Base-by-base conservation (phyloP, 2,329 filamentous ascomycete species). In the Hypomyces perniciosus region DNA sequence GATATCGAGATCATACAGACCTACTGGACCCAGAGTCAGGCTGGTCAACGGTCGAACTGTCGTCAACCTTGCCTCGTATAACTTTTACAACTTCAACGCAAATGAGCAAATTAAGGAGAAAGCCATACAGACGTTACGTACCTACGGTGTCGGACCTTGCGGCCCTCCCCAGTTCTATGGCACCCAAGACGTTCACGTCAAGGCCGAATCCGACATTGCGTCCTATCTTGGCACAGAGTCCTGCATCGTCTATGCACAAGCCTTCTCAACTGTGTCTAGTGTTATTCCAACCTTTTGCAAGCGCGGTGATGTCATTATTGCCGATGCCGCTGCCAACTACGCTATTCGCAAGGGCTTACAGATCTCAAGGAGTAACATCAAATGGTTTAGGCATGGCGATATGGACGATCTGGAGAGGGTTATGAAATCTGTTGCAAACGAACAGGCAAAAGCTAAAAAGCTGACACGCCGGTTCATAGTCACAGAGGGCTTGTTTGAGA, bases 231-330 rank as follows among this genome's bases (percentile, higher is more conserved):
- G 93, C 27, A 89, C 88, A 1, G 84, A 91, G 49, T 85, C 86
- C 31, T 95, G 90, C 65, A 97, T 99, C 59, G 84, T 99, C 53
- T 99, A 99, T 65, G 88, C 93, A 1, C 93, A 99, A 66, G 86
- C 91, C 4, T 97, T 99, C 67, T 95, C 89, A 28, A 96, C 93
- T 38, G 95, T 97, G 54, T 91, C 88, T n/a, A 92, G 88, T 65
- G 91, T 97, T 26, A 96, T 99, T 55, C 95, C 93, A 0, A 87
- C 91, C 1, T 99, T 99, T 66, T 95, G 88, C 67, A 99, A 99
- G 76, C 83, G 93, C 62, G 93, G 93, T 46, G 93, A 99, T 67
- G 88, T 97, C 63, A 97, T 99, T 61, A 89, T 99, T 48, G 93
- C 90, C 39, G 93, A 99, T 71, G 87, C 87, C 59, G 89, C 90